Percentiles rank a stretch among this genome's conserved stretches.
Evolutionary conservation across 2,329 filamentous ascomycete genomes (phyloP).

Genomic region (Colletotrichum zoysiae): DNA sequence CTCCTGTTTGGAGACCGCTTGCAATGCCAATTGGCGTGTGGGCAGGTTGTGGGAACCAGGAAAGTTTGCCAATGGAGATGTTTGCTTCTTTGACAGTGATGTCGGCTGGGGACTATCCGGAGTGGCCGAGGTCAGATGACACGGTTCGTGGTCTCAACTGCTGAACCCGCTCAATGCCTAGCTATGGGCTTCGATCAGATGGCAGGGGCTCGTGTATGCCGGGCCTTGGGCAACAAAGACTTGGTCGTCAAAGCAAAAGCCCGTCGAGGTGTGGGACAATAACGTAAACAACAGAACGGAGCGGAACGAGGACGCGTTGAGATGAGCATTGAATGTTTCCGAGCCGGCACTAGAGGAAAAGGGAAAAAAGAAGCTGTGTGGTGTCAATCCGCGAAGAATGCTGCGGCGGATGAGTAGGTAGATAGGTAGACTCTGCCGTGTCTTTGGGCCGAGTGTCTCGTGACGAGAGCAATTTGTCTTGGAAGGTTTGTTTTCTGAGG

Average conservation of each 20-base stretch:
- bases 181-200: conserved; percentile 13
- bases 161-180: conserved; percentile 11
- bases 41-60: not conserved
- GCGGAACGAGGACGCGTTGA: conserved; percentile 40
- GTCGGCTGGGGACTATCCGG: not conserved
- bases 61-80: not conserved
- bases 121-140: conserved; percentile 13
- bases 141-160: not conserved
- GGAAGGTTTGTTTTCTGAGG: not conserved
- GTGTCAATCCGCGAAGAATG: conserved; percentile 28
- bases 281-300: conserved; percentile 38
- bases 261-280: conserved; percentile 26
- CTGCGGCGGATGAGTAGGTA: conserved; percentile 27
- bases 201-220: conserved; percentile 20
- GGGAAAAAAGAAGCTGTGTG: not conserved
- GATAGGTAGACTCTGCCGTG: conserved; percentile 19
- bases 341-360: conserved; percentile 8
- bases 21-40: conserved; percentile 26
- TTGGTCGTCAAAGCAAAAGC: conserved; percentile 23
- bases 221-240: conserved; percentile 17
- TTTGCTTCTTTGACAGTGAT: not conserved
- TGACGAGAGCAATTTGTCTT: conserved; percentile 26
- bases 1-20: conserved; percentile 35
- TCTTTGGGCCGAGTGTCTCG: conserved; percentile 25
- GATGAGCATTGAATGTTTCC: conserved; percentile 43